These are phyloP conservation scores for Pythium diclinum DNA, from an alignment of 352 stramenopile species.

Conservation along the genomic window DNA sequence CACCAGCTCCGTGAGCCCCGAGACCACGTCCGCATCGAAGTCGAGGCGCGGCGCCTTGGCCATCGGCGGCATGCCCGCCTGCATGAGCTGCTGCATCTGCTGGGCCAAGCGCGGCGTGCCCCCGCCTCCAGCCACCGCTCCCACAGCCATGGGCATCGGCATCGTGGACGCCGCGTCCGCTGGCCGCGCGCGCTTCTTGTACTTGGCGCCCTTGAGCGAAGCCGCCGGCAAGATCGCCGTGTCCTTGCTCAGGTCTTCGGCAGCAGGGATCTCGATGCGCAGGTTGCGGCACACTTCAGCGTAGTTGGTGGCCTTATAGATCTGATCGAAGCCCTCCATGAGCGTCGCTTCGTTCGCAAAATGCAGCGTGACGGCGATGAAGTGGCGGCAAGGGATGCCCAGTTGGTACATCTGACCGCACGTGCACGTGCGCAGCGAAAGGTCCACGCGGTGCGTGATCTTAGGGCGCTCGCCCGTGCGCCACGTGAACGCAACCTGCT, in stretches of 20 bases:
- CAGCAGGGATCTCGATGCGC: conserved; percentile 74
- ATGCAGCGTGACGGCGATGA: conserved; percentile 61
- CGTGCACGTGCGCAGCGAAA: conserved; percentile 58
- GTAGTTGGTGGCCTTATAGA: conserved; percentile 71
- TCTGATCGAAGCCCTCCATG: conserved; percentile 57
- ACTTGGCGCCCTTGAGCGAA: conserved; percentile 45
- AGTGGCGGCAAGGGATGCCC: conserved; percentile 73
- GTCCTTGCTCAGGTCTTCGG: conserved; percentile 71
- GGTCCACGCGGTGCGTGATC: conserved; percentile 61
- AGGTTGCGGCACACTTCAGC: conserved; percentile 56
- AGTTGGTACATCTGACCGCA: conserved; percentile 71
- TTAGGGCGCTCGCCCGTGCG: conserved; percentile 63
- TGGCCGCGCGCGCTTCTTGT: conserved; percentile 55
- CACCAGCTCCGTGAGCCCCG: conserved; percentile 54
- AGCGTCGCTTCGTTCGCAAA: conserved; percentile 57
- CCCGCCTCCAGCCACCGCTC: neutral
- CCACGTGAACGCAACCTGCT: conserved; percentile 72
- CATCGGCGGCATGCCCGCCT: conserved; percentile 21
- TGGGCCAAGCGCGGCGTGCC: conserved; percentile 4
- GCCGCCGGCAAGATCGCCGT: conserved; percentile 51
- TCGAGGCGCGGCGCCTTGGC: conserved; percentile 55
- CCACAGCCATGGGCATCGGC: neutral
- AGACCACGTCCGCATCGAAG: conserved; percentile 60
- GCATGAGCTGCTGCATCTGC: neutral
- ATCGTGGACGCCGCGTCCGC: conserved; percentile 5